Base-by-base conservation (phyloP, 1,139 yeast genomes). In the Protomyces pachydermus region DNA sequence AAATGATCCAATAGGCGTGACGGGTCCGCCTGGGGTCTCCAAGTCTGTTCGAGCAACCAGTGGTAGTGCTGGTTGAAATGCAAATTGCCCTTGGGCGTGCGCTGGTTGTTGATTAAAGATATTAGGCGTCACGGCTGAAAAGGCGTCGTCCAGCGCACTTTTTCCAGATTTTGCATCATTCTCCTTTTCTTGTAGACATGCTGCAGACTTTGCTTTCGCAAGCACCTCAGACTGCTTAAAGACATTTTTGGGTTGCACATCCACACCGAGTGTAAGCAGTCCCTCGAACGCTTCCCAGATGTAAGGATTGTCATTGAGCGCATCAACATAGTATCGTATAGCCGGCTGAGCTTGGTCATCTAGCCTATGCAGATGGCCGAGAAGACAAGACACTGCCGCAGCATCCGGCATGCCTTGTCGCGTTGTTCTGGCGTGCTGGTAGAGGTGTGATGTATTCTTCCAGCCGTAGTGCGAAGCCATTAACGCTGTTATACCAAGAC, bases 231-330 rank as follows among this genome's bases (percentile, higher is more conserved):
- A 54, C 14, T 55, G 56, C n/a, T 52, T 60, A 39, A 65, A 88
- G 52, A 89, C 80, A 6, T 86, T 78, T 64, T 83, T 82, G 8
- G 85, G 84, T 60, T 83, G 80, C 32, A 89, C 80, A 67, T 83
- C 82, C 32, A 87, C 71, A 9, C 93, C 91, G 72, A 88, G 77
- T 66, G 81, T 81, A 71, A 93, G 85, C 56, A 93, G 77, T 53
- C 86, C 85, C 70, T 87, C 90, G 68, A 88, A 84, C 0, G 97
- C 91, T 72, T 90, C 97, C 82, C 95, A 91, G 60, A 90, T 80
- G 72, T 80, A 89, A 32, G 95, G 96, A 72, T 93, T 88, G 66
- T 80, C 75, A 66, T 83, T 82, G 65, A 90, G 78, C 0, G 95
- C 88, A 68, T 81, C 82, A 0, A 88, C 81, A 74, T 86, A 88